Conservation (phyloP, 768 basidiomycete genomes). For the Tubosaeta brunneosetosa region DNA sequence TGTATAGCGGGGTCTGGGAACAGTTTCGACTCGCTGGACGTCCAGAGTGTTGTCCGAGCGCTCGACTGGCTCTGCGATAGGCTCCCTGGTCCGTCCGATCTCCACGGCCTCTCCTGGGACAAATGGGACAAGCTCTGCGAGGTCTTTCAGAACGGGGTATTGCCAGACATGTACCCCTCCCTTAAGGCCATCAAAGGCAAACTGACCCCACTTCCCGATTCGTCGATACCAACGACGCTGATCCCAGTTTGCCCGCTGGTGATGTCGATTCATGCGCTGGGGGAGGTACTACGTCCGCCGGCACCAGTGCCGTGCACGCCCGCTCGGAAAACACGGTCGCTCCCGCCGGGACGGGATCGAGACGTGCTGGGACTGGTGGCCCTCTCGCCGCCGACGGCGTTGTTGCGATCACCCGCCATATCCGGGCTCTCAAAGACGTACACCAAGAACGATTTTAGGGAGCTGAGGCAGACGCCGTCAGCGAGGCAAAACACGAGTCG, state of each 20-base stretch:
- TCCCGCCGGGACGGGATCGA: constrained; percentile 23
- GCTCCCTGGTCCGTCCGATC: constrained; percentile 39
- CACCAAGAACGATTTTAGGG: constrained; percentile 73
- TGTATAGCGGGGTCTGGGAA: constrained; percentile 25
- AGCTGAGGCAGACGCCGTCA: constrained; percentile 61
- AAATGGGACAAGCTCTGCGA: constrained; percentile 46
- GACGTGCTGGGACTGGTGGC: constrained; percentile 54
- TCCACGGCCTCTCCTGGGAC: constrained; percentile 46
- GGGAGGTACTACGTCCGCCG: constrained; percentile 42
- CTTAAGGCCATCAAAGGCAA: constrained; percentile 32
- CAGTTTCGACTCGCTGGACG: constrained; percentile 28
- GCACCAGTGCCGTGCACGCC: constrained; percentile 50
- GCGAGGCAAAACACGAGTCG: constrained; percentile 81
- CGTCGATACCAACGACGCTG: constrained; percentile 25
- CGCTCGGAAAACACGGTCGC: constrained; percentile 32
- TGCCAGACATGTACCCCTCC: constrained; percentile 25
- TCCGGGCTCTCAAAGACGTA: constrained; percentile 84
- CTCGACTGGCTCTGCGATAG: constrained; percentile 56
- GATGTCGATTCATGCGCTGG: constrained; percentile 45
- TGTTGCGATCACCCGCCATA: constrained; percentile 66
- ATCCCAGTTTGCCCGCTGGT: constrained; percentile 31
- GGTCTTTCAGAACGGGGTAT: constrained; percentile 25
- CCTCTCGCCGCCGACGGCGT: constrained; percentile 64
- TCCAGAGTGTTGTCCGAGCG: constrained; percentile 39
- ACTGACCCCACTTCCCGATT: constrained; percentile 25